Conservation (phyloP, 768 basidiomycete species). For the Gloeophyllum trabeum region DNA sequence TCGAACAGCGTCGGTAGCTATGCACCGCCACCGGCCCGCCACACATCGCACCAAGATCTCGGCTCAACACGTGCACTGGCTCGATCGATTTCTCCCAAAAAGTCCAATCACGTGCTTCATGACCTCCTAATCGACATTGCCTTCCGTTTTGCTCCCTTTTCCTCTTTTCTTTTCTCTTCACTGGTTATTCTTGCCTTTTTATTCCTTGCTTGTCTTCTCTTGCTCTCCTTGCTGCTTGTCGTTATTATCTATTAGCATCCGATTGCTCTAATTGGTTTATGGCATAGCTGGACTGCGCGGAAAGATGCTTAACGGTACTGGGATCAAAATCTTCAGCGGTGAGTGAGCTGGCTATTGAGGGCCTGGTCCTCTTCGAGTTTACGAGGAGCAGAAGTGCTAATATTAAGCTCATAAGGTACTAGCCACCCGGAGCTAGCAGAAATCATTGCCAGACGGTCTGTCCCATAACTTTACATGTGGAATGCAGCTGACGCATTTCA, state of each 20-base stretch:
- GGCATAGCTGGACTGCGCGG: neutral
- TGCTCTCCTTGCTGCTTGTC: no score
- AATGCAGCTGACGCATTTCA: slow-evolving; percentile 8
- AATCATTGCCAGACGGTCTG: slow-evolving; percentile 84
- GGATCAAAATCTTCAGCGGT: slow-evolving; percentile 53
- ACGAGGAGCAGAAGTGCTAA: neutral
- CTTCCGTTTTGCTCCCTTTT: no score
- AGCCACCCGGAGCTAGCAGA: slow-evolving; percentile 94
- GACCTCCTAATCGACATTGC: no score
- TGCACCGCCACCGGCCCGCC: no score
- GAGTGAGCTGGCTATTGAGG: no score
- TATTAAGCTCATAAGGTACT: slow-evolving; percentile 44
- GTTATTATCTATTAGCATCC: no score
- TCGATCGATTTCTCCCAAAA: no score
- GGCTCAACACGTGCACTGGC: no score
- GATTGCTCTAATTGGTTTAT: neutral
- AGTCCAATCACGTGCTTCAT: no score
- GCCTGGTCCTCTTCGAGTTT: slow-evolving; percentile 10
- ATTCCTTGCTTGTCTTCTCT: slow-evolving; percentile 8
- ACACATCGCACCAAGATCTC: no score
- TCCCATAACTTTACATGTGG: slow-evolving; percentile 16
- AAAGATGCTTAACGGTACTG: slow-evolving; percentile 42
- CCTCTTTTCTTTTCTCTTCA: neutral
- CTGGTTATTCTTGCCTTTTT: slow-evolving; percentile 6
- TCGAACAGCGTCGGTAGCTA: no score